Evolutionary conservation across 2,329 filamentous ascomycete genomes (phyloP).

Genomic region (Erysiphe pulchra): DNA sequence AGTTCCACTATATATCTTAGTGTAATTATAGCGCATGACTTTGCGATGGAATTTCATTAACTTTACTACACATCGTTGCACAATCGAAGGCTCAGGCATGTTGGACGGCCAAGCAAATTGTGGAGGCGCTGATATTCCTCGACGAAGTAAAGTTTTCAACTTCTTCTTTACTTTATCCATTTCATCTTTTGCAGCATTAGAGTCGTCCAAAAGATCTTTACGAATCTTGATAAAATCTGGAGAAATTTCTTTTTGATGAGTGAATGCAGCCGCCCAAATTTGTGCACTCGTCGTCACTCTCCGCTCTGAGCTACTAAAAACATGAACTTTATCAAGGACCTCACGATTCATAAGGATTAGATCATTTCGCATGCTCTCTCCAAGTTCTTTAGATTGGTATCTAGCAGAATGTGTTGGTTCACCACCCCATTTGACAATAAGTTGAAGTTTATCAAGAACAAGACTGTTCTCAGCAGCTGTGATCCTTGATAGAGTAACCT

Average conservation of each 20-base stretch:
- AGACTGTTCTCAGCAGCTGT: slow-evolving; percentile 83
- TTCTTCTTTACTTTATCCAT: slow-evolving; percentile 99
- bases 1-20: slow-evolving; percentile 43
- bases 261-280: slow-evolving; percentile 78
- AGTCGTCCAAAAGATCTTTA: slow-evolving; percentile 89
- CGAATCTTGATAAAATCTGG: slow-evolving; percentile 73
- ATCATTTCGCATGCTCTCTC: slow-evolving; percentile 88
- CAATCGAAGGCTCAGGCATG: slow-evolving; percentile 80
- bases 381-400: slow-evolving; percentile 87
- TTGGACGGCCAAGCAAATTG: slow-evolving; percentile 97
- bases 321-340: slow-evolving; percentile 71
- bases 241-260: slow-evolving; percentile 63
- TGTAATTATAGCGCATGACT: slow-evolving; percentile 88
- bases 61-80: slow-evolving; percentile 76
- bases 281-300: slow-evolving; percentile 89
- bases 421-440: slow-evolving; percentile 97
- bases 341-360: slow-evolving; percentile 79
- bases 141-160: slow-evolving; percentile 71
- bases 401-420: slow-evolving; percentile 93
- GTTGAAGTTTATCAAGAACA: slow-evolving; percentile 80
- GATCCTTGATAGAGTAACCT: slow-evolving; percentile 77
- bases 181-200: slow-evolving; percentile 92
- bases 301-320: slow-evolving; percentile 88
- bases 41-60: slow-evolving; percentile 92
- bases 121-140: slow-evolving; percentile 77